These are phyloP conservation scores for Tremellales sp. DNA, from an alignment of 1,284 basidiomycete species.

Conservation along the genomic window DNA sequence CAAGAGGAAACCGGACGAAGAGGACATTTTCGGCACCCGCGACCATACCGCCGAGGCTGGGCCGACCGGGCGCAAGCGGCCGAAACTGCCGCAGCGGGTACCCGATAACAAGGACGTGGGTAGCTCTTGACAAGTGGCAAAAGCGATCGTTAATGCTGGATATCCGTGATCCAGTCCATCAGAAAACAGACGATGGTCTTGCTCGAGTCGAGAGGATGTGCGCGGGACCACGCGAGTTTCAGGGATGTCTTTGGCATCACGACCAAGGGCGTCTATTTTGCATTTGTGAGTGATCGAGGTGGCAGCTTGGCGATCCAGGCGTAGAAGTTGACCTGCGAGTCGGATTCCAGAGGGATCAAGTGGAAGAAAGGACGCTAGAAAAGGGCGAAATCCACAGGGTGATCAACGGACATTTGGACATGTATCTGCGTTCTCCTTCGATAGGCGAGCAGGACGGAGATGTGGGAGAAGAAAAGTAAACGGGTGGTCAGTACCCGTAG, in stretches of 20 bases:
- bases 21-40: slow-evolving; percentile 38
- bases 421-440: slow-evolving; percentile 35
- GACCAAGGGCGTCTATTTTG: slow-evolving; percentile 43
- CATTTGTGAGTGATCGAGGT: slow-evolving; percentile 32
- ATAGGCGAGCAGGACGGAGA: neutral
- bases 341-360: slow-evolving; percentile 4
- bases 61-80: slow-evolving; percentile 7
- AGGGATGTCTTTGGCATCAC: slow-evolving; percentile 43
- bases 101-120: slow-evolving; percentile 43
- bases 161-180: slow-evolving; percentile 26
- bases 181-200: slow-evolving; percentile 38
- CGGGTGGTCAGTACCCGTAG: too few relatives aligned
- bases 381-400: slow-evolving; percentile 34
- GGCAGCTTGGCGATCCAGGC: neutral
- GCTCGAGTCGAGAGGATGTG: slow-evolving; percentile 31
- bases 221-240: slow-evolving; percentile 33
- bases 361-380: slow-evolving; percentile 17
- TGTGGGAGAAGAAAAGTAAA: neutral
- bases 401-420: slow-evolving; percentile 37
- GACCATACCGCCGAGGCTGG: slow-evolving; percentile 6
- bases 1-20: slow-evolving; percentile 22
- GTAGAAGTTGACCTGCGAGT: neutral
- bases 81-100: slow-evolving; percentile 31
- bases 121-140: neutral
- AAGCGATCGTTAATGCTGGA: too few relatives aligned